Conservation (phyloP, 495 filamentous ascomycete species). For the Astrothelium macrocarpum region DNA sequence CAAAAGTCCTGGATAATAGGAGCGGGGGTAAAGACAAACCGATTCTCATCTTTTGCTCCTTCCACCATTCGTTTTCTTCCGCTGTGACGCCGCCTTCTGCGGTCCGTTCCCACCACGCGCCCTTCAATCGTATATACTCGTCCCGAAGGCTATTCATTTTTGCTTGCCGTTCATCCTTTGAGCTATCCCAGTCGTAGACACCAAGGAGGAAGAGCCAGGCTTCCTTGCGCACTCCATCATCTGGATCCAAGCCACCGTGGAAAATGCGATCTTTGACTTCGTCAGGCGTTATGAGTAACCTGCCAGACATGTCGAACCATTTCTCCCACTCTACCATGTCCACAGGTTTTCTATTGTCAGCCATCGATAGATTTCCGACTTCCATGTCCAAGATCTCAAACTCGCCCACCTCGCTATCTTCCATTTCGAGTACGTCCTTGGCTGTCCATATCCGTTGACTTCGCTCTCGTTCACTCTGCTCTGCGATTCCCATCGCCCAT, state of each 20-base stretch:
- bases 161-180: slow-evolving; percentile 66
- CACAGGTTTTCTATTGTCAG: slow-evolving; percentile 66
- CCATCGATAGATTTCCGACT: slow-evolving; percentile 55
- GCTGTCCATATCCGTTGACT: slow-evolving; percentile 86
- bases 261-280: slow-evolving; percentile 96
- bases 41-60: slow-evolving; percentile 86
- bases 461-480: slow-evolving; percentile 82
- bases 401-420: slow-evolving; percentile 86
- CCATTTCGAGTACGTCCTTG: slow-evolving; percentile 82
- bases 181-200: slow-evolving; percentile 85
- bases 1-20: slow-evolving; percentile 8
- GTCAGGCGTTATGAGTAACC: slow-evolving; percentile 66
- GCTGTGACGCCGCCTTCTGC: slow-evolving; percentile 65
- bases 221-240: slow-evolving; percentile 87
- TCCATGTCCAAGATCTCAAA: slow-evolving; percentile 90
- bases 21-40: slow-evolving; percentile 48
- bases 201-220: slow-evolving; percentile 93
- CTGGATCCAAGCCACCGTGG: slow-evolving; percentile 81
- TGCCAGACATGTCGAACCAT: slow-evolving; percentile 74
- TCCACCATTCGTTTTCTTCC: slow-evolving; percentile 85
- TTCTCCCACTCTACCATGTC: slow-evolving; percentile 76
- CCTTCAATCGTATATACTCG: slow-evolving; percentile 88
- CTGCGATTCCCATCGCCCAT: slow-evolving; percentile 97
- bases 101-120: slow-evolving; percentile 91
- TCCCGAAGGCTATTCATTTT: slow-evolving; percentile 78